Conservation (phyloP, 148 eudicot genomes). For the Rhododendron mucronatum region DNA sequence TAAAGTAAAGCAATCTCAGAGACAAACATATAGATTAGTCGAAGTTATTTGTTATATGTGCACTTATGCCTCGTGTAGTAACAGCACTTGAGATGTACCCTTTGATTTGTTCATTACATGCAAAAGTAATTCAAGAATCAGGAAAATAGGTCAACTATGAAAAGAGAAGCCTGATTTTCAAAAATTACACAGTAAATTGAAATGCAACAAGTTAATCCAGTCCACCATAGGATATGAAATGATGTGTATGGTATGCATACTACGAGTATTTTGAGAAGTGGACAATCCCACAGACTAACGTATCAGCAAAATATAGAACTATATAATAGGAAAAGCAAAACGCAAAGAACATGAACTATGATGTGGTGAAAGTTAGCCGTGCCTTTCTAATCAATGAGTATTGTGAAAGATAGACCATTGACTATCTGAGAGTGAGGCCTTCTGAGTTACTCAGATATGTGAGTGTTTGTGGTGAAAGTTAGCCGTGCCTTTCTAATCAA, state of each 20-base stretch:
- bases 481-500: not conserved
- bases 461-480: not conserved
- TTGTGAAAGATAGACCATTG: not conserved
- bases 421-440: not conserved
- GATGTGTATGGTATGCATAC: too few relatives aligned
- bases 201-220: too few relatives aligned
- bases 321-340: too few relatives aligned
- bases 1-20: not conserved
- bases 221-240: too few relatives aligned
- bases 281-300: not conserved
- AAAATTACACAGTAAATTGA: too few relatives aligned
- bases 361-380: not conserved
- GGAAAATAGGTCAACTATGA: not conserved
- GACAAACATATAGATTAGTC: not conserved
- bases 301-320: not conserved
- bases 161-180: too few relatives aligned
- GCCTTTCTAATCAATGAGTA: not conserved
- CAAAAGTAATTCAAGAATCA: not conserved
- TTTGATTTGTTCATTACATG: not conserved
- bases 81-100: not conserved
- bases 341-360: not conserved
- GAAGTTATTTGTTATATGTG: not conserved
- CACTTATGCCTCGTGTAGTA: not conserved
- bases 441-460: not conserved
- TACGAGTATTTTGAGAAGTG: too few relatives aligned